Evolutionary conservation across 306 rosid species (phyloP), one percentile per base, ranked within the genome.

Genomic region (Nissolia schottii): DNA sequence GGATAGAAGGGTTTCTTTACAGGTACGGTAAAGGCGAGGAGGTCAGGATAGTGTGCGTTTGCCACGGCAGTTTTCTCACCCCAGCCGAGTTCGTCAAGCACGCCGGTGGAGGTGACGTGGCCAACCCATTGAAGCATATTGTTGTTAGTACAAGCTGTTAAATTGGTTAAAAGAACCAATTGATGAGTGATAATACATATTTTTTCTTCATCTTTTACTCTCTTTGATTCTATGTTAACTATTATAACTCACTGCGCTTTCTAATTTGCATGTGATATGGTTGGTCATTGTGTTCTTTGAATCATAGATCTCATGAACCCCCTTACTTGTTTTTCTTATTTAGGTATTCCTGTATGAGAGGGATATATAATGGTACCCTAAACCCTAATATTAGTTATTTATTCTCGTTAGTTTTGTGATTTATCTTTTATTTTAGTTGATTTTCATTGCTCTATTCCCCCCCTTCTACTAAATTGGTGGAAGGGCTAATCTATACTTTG

Each of bases 61-160:
- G 97, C 41, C 97, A 91, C 45, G 97, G 97, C 20, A 80, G 67
- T 77, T 91, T 87, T 59, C 85, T 87, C 2, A 76, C 92, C 0
- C 96, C 96, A 0, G 90, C 96, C 0, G 97, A 91, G 77, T 91
- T 91, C 58, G 88, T 91, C 3, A 85, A 85, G 80, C 97, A 91
- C 20, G 97, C 87, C 1, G 97, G 97, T 12, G 96, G 96, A 0
- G 73, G 73, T 11, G 96, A 89, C 0, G 92, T 85, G 3, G 61
- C 64, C 2, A 81, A 87, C 65, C 97, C 97, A 0, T 63, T 89
- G 41, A 85, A 87, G 76, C 91, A 91, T 64, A 91, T 91, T 71
- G 85, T 87, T 25, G 97, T 91, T 32, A 85, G 32, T 67, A 84
- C 88, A 10, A 46, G 74, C 64, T 45, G 75, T 37, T n/a, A n/a